phyloP scores from a whole-genome alignment of 1,139 yeast genomes.

The Hemisphaericaspora xylofermentans region DNA sequence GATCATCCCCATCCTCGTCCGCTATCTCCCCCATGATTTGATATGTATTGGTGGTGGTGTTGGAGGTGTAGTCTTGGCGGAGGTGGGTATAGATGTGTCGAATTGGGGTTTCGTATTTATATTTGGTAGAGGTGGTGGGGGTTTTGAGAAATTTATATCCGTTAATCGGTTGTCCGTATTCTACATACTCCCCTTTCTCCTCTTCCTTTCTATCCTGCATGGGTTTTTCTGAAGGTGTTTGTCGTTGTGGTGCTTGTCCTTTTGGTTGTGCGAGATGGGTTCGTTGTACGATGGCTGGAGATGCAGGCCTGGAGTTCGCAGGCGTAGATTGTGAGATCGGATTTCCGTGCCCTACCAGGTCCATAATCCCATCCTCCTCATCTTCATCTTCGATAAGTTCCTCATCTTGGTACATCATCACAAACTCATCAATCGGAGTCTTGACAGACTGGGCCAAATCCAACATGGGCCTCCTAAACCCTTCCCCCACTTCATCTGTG shows the following conservation, averaged over 20 bases:
- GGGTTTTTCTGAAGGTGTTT: slow-evolving; percentile 20
- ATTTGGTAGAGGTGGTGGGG: slow-evolving; percentile 7
- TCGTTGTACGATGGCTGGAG: neutral
- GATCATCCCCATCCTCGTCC: slow-evolving; percentile 32
- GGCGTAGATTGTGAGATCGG: slow-evolving; percentile 41
- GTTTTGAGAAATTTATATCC: slow-evolving; percentile 38
- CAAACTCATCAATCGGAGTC: slow-evolving; percentile 18
- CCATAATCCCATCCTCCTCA: slow-evolving; percentile 11
- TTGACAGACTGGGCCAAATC: slow-evolving; percentile 27
- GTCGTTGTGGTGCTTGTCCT: neutral
- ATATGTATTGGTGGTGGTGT: slow-evolving; percentile 20
- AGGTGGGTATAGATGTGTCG: neutral
- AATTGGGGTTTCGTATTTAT: slow-evolving; percentile 24
- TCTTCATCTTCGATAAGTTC: slow-evolving; percentile 13
- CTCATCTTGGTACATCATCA: neutral
- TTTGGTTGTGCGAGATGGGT: neutral
- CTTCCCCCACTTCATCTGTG: slow-evolving; percentile 9
- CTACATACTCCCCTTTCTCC: slow-evolving; percentile 13
- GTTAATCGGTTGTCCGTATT: slow-evolving; percentile 28
- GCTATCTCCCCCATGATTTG: slow-evolving; percentile 37
- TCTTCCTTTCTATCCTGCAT: neutral
- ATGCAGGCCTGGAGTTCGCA: slow-evolving; percentile 25
- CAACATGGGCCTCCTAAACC: slow-evolving; percentile 17
- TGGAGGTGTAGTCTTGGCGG: neutral
- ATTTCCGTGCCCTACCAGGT: slow-evolving; percentile 18